These are phyloP conservation scores for Vitis labrusca DNA, from an alignment of 164 flowering plant genomes.

Conservation along the genomic window DNA sequence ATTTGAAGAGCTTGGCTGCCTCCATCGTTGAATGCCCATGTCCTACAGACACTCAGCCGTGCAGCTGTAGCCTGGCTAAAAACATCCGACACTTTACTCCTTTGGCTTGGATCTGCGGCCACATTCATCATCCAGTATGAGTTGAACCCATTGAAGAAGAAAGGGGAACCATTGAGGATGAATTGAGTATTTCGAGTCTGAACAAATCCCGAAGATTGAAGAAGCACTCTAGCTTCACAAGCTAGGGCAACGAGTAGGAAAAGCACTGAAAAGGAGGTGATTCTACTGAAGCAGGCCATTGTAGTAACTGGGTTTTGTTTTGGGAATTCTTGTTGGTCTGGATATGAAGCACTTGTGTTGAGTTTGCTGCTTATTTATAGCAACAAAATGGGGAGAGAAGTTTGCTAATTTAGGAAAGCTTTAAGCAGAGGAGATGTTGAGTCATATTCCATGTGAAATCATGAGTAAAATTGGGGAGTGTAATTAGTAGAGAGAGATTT, in stretches of 20 bases:
- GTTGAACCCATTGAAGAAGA: constrained; percentile 48
- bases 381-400: too few species aligned
- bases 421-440: too few species aligned
- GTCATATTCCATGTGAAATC: too few species aligned
- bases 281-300: too few species aligned
- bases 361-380: too few species aligned
- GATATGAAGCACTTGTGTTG: too few species aligned
- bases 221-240: constrained; percentile 5
- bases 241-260: constrained; percentile 33
- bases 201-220: constrained; percentile 14
- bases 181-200: constrained; percentile 24
- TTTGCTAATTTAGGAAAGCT: too few species aligned
- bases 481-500: too few species aligned
- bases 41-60: constrained; percentile 41
- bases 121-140: constrained; percentile 56
- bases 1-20: constrained; percentile 39
- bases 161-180: constrained; percentile 23
- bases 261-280: neutral
- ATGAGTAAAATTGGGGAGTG: too few species aligned
- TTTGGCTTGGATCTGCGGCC: constrained; percentile 28
- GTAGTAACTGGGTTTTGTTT: too few species aligned
- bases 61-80: constrained; percentile 29
- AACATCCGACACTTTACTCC: constrained; percentile 32
- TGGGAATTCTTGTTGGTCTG: too few species aligned
- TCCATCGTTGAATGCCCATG: constrained; percentile 62